Conservation (phyloP, 192 early-diverging fungal species). For the Dissophora globulifera region DNA sequence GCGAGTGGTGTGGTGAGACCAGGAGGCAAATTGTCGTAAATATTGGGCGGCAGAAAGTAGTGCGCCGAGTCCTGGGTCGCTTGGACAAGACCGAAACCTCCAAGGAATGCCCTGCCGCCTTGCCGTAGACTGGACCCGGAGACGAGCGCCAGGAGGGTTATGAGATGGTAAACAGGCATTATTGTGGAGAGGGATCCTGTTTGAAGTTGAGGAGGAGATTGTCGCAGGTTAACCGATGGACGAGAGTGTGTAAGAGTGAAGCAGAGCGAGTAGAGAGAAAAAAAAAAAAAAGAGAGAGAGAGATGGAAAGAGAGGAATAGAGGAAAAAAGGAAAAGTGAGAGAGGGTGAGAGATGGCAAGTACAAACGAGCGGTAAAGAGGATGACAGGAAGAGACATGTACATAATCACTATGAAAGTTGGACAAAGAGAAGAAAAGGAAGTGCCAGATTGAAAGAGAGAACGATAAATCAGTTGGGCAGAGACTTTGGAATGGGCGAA, state of each 20-base stretch:
- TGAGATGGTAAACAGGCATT: too few relatives aligned
- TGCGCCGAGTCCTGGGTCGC: slow-evolving; percentile 27
- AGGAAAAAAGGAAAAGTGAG: neutral
- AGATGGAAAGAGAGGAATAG: neutral
- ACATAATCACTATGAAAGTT: too few relatives aligned
- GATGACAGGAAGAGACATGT: neutral
- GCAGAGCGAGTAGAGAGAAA: neutral
- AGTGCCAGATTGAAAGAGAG: too few relatives aligned
- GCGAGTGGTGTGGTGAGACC: slow-evolving; percentile 17
- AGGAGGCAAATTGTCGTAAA: slow-evolving; percentile 47
- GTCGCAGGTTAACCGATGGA: too few relatives aligned
- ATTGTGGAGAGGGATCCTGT: slow-evolving; percentile 7
- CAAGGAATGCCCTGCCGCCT: neutral
- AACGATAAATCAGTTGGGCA: too few relatives aligned
- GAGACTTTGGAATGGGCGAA: slow-evolving; percentile 2
- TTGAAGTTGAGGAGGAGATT: too few relatives aligned
- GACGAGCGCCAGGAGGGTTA: slow-evolving; percentile 3
- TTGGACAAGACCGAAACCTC: slow-evolving; percentile 14
- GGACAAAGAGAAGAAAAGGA: too few relatives aligned
- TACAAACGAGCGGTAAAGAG: neutral
- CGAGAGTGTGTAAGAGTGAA: too few relatives aligned
- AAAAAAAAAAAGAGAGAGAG: neutral
- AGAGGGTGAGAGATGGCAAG: neutral
- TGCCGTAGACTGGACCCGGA: slow-evolving; percentile 1
- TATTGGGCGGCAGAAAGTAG: slow-evolving; percentile 42